phyloP scores from a whole-genome alignment of 768 basidiomycete species.

The Fomitopsis pulvina region DNA sequence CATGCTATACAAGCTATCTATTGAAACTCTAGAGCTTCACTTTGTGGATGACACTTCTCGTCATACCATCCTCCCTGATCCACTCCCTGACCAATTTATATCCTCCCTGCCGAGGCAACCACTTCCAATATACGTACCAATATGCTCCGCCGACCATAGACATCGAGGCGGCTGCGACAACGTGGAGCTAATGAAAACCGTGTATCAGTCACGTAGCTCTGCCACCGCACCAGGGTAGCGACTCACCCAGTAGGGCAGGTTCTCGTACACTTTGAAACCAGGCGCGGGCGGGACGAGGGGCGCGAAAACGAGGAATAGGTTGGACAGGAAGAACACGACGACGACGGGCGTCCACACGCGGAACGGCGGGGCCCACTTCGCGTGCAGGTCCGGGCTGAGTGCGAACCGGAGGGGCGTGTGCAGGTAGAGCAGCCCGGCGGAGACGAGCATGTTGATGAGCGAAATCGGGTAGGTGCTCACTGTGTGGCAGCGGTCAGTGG shows the following conservation, averaged over 20 bases:
- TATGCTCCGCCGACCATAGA: slow-evolving; percentile 22
- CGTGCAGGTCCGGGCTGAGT: slow-evolving; percentile 25
- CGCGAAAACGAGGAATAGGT: slow-evolving; percentile 54
- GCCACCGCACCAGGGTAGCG: not conserved
- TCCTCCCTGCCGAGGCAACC: slow-evolving; percentile 22
- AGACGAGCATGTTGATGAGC: slow-evolving; percentile 53
- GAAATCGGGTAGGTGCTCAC: slow-evolving; percentile 53
- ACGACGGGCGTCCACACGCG: slow-evolving; percentile 43
- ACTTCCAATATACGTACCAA: slow-evolving; percentile 24
- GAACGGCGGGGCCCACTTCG: slow-evolving; percentile 63
- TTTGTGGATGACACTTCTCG: not conserved
- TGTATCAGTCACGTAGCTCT: no score
- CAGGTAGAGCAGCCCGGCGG: slow-evolving; percentile 57
- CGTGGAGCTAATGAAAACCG: slow-evolving; percentile 25
- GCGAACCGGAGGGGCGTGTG: slow-evolving; percentile 29
- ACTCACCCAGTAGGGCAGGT: slow-evolving; percentile 66
- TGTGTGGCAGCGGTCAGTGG: slow-evolving; percentile 18
- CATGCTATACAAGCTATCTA: no score
- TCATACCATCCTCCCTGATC: slow-evolving; percentile 35
- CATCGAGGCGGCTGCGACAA: slow-evolving; percentile 20
- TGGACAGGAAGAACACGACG: slow-evolving; percentile 54
- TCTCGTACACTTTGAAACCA: slow-evolving; percentile 45
- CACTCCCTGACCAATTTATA: slow-evolving; percentile 22
- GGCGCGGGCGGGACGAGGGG: slow-evolving; percentile 57
- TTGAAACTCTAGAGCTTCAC: not conserved